Conservation (phyloP, 257 asterid genomes). For the Nicotiana paniculata region DNA sequence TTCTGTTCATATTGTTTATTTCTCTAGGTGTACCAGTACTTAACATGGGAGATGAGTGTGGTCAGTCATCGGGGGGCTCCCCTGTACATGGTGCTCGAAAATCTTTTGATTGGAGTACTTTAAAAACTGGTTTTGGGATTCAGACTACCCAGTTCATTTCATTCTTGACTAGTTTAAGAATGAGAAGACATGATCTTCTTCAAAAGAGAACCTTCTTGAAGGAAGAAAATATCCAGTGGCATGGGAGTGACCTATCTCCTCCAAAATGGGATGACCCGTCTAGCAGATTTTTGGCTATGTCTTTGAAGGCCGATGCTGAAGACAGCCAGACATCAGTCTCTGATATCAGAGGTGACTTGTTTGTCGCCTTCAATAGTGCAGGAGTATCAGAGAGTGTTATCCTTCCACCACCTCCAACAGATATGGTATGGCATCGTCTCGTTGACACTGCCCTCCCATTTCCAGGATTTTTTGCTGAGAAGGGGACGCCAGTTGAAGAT, state of each 20-base stretch:
- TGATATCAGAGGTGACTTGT: conserved; percentile 38
- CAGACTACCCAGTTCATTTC: conserved; percentile 60
- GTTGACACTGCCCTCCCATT: conserved; percentile 75
- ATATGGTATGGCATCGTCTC: conserved; percentile 50
- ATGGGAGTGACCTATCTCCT: conserved; percentile 39
- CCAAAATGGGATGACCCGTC: conserved; percentile 66
- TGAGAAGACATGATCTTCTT: conserved; percentile 64
- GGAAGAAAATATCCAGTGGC: conserved; percentile 72
- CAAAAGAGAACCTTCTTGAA: conserved; percentile 52
- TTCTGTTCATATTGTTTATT: conserved; percentile 59
- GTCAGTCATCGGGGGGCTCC: conserved; percentile 69
- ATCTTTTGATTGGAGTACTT: conserved; percentile 59
- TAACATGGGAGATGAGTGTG: conserved; percentile 98
- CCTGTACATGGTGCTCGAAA: conserved; percentile 35
- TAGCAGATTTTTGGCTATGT: conserved; percentile 68
- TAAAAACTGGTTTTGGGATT: conserved; percentile 49
- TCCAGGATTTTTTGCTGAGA: conserved; percentile 56
- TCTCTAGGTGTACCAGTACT: conserved; percentile 85
- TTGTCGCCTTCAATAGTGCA: conserved; percentile 62
- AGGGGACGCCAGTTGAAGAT: conserved; percentile 44
- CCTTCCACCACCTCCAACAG: conserved; percentile 49
- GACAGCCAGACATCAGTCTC: conserved; percentile 12
- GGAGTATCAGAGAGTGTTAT: conserved; percentile 36
- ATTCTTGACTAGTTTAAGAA: conserved; percentile 55
- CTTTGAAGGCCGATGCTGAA: conserved; percentile 42